Conservation (phyloP, 768 basidiomycete species). For the Leccinum broughii region DNA sequence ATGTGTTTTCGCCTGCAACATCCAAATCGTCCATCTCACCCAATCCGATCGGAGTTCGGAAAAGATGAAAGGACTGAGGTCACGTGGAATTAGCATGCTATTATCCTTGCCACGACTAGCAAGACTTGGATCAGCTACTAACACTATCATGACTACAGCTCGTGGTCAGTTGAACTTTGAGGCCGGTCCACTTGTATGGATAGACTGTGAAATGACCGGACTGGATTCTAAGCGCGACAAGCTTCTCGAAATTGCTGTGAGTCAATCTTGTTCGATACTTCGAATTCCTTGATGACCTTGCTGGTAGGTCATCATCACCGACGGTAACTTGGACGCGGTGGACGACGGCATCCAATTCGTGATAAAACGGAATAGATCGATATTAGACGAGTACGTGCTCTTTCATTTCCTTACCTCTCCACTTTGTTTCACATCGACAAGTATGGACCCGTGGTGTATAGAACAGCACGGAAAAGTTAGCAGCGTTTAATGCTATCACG, state of each 20-base stretch:
- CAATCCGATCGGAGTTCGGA: background rate
- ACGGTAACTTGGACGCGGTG: conserved; percentile 77
- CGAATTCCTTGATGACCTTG: background rate
- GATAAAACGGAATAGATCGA: conserved; percentile 66
- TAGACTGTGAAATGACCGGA: conserved; percentile 90
- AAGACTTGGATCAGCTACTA: too few species aligned
- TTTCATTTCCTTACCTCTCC: background rate
- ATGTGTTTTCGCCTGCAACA: conserved; percentile 27
- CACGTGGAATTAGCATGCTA: background rate
- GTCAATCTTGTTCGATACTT: background rate
- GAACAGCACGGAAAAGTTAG: conserved; percentile 75
- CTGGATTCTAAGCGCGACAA: conserved; percentile 65
- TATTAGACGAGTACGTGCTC: conserved; percentile 64
- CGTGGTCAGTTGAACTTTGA: conserved; percentile 6
- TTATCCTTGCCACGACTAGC: too few species aligned
- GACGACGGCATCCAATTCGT: conserved; percentile 81
- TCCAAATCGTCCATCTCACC: conserved; percentile 18
- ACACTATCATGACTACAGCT: too few species aligned
- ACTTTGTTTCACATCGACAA: conserved; percentile 26
- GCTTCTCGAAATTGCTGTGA: conserved; percentile 75
- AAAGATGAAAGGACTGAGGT: background rate
- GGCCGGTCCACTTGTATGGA: conserved; percentile 47
- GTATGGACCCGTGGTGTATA: conserved; percentile 89
- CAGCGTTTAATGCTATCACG: background rate
- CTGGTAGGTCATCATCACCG: conserved; percentile 79